Conservation (phyloP, 495 filamentous ascomycete genomes). For the Glarea lozoyensis region DNA sequence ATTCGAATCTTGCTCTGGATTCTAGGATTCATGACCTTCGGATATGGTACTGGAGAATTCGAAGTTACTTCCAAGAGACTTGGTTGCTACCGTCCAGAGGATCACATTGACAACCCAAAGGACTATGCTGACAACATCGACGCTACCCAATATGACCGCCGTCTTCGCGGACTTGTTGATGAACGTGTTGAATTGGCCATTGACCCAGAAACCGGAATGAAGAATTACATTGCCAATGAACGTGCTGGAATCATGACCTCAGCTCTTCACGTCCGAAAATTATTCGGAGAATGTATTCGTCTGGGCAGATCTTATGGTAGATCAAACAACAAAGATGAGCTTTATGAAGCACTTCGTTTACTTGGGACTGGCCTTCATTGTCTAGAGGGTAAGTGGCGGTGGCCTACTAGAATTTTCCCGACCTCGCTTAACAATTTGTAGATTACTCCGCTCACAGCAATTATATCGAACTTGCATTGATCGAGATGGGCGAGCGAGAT, state of each 20-base stretch:
- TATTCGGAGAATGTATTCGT: slow-evolving; percentile 63
- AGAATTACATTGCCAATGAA: slow-evolving; percentile 88
- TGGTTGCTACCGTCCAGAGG: slow-evolving; percentile 88
- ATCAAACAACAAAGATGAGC: slow-evolving; percentile 55
- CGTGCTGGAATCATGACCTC: slow-evolving; percentile 63
- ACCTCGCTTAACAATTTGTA: slow-evolving; percentile 72
- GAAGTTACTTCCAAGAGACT: slow-evolving; percentile 89
- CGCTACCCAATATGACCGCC: slow-evolving; percentile 68
- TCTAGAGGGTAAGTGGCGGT: slow-evolving; percentile 47
- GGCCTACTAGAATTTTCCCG: slow-evolving; percentile 56
- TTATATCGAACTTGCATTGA: slow-evolving; percentile 76
- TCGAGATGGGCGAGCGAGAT: slow-evolving; percentile 69
- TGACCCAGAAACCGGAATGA: slow-evolving; percentile 71
- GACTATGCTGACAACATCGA: slow-evolving; percentile 81
- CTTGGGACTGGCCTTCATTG: slow-evolving; percentile 84
- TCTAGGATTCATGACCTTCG: slow-evolving; percentile 84
- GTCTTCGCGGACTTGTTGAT: slow-evolving; percentile 74
- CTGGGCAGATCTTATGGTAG: slow-evolving; percentile 61
- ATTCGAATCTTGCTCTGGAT: slow-evolving; percentile 86
- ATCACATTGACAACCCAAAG: slow-evolving; percentile 80
- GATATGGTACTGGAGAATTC: slow-evolving; percentile 94
- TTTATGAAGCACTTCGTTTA: slow-evolving; percentile 77
- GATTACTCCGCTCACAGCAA: slow-evolving; percentile 91
- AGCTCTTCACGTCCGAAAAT: slow-evolving; percentile 60
- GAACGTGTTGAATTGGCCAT: slow-evolving; percentile 70